phyloP scores from a whole-genome alignment of 2,329 filamentous ascomycete genomes.

The Rhinocladiella similis region DNA sequence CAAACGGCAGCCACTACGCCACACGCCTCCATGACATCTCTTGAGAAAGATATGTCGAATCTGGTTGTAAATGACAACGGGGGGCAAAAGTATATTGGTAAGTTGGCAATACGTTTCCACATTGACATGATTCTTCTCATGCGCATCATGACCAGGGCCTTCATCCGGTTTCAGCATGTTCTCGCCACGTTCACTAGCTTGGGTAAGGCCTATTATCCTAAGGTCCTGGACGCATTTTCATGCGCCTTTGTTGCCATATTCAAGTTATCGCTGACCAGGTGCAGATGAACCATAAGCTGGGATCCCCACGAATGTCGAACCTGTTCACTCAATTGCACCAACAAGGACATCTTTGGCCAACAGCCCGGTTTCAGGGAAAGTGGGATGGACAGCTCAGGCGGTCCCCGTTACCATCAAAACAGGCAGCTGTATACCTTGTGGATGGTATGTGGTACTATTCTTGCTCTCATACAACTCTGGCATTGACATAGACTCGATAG shows the following conservation, averaged over 20 bases:
- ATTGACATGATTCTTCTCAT: background rate
- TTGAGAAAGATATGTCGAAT: conserved; percentile 13
- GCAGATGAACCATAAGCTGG: background rate
- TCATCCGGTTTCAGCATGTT: conserved; percentile 11
- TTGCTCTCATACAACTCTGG: background rate
- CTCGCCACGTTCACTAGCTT: conserved; percentile 13
- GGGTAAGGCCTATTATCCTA: background rate
- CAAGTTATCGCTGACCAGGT: background rate
- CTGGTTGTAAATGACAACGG: conserved; percentile 11
- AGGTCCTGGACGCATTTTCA: background rate
- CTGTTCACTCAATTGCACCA: background rate
- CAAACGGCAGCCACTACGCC: background rate
- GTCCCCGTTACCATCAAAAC: conserved; percentile 6
- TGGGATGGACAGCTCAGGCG: background rate
- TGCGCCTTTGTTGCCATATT: too few relatives aligned
- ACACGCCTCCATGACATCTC: background rate
- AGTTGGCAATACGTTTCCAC: background rate
- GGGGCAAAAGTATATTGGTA: conserved; percentile 16
- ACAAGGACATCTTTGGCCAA: conserved; percentile 3
- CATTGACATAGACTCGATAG: background rate
- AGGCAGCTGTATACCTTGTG: conserved; percentile 8
- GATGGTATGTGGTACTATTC: conserved; percentile 1
- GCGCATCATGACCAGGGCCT: background rate
- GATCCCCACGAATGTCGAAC: background rate
- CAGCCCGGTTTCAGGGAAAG: background rate